phyloP scores from a whole-genome alignment of 2,329 filamentous ascomycete genomes.

The Monosporascus sp. region DNA sequence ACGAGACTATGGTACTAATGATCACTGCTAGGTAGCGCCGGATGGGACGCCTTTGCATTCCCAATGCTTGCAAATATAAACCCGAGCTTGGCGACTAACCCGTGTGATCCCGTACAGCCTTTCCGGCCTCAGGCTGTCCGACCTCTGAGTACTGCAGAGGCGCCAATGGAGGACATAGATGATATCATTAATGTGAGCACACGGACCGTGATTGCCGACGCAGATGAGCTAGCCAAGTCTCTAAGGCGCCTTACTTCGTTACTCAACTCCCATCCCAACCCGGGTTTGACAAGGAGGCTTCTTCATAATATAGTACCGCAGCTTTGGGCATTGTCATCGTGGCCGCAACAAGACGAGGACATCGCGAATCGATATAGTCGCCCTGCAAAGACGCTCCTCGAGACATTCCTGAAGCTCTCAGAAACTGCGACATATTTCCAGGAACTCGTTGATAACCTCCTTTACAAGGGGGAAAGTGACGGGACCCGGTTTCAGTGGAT shows the following conservation, averaged over 20 bases:
- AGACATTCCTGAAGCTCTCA: constrained; percentile 52
- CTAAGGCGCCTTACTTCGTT: constrained; percentile 52
- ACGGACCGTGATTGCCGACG: constrained; percentile 38
- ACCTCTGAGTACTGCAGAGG: constrained; percentile 3
- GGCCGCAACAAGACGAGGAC: constrained; percentile 30
- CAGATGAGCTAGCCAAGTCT: constrained; percentile 42
- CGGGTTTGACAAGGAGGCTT: constrained; percentile 57
- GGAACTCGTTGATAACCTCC: constrained; percentile 46
- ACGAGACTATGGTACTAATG: constrained; percentile 11
- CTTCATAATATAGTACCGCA: constrained; percentile 53
- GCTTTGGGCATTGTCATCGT: constrained; percentile 58
- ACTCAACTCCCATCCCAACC: constrained; percentile 59
- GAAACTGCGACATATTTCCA: constrained; percentile 44
- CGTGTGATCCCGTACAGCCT: too few species aligned
- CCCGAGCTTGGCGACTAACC: constrained; percentile 21
- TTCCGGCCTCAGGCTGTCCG: too few species aligned
- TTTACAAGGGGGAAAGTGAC: constrained; percentile 44
- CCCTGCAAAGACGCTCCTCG: constrained; percentile 45
- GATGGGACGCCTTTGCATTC: constrained; percentile 57
- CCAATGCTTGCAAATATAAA: constrained; percentile 51
- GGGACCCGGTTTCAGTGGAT: constrained; percentile 39
- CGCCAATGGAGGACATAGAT: constrained; percentile 12
- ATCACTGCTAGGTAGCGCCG: constrained; percentile 39
- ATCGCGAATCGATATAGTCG: constrained; percentile 35
- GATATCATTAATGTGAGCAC: constrained; percentile 42